phyloP scores from a whole-genome alignment of 805 yeast species.

The Monosporozyma unispora region DNA sequence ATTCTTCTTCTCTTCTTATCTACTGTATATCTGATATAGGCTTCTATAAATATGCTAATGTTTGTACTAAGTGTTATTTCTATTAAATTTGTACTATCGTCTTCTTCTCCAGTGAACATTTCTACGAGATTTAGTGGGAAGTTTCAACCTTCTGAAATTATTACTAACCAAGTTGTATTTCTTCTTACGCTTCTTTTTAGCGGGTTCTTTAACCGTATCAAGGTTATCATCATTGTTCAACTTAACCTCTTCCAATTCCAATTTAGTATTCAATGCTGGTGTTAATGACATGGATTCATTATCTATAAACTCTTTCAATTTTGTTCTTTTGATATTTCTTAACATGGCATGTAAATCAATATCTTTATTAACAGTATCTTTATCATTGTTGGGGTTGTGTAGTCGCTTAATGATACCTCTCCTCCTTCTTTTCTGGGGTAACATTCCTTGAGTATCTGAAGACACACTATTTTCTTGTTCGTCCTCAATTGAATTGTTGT shows the following conservation, averaged over 20 bases:
- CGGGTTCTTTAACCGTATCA: conserved; percentile 3
- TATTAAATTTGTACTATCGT: neutral
- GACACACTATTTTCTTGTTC: neutral
- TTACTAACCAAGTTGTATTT: conserved; percentile 33
- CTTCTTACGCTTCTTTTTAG: conserved; percentile 16
- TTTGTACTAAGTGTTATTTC: neutral
- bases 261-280: neutral
- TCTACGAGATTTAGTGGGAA: conserved; percentile 36
- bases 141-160: conserved; percentile 46
- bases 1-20: neutral
- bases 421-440: conserved; percentile 18
- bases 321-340: conserved; percentile 1
- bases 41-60: neutral
- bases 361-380: neutral
- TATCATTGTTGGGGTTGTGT: neutral
- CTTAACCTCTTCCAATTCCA: neutral
- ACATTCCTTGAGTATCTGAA: neutral
- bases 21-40: neutral
- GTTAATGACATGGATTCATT: neutral
- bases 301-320: conserved; percentile 1
- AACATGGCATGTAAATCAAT: conserved; percentile 4
- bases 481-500: neutral
- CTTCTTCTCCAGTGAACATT: conserved; percentile 33
- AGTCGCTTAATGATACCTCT: conserved; percentile 2
- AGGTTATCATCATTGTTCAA: neutral